Conservation (phyloP, 352 stramenopile species). For the Globisporangium spinosum region DNA sequence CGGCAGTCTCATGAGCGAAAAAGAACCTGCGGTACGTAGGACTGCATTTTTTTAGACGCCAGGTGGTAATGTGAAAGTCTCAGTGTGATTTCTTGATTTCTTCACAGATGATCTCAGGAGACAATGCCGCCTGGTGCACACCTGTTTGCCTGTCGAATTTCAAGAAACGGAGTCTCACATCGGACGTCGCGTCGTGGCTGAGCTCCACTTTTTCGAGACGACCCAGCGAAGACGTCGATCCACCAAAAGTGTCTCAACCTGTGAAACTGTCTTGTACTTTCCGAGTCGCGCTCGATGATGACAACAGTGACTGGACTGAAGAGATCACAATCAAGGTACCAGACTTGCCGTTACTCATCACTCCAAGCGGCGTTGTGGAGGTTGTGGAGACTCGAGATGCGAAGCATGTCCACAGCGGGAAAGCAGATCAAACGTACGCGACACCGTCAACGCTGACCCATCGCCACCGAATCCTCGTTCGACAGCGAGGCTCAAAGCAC, state of each 20-base stretch:
- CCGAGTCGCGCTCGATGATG: constrained; percentile 27
- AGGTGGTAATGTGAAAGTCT: background rate
- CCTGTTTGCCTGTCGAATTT: constrained; percentile 40
- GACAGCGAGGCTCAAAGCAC: constrained; percentile 39
- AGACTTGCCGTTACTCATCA: constrained; percentile 34
- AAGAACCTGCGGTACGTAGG: constrained; percentile 8
- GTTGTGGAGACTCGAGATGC: constrained; percentile 18
- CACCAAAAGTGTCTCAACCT: constrained; percentile 26
- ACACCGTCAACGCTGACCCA: constrained; percentile 38
- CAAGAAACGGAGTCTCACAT: constrained; percentile 47
- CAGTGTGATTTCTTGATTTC: background rate
- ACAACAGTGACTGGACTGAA: constrained; percentile 46
- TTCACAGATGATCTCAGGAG: constrained; percentile 25
- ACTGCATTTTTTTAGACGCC: background rate
- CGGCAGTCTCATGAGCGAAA: constrained; percentile 8
- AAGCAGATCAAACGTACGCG: constrained; percentile 33
- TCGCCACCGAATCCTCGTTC: constrained; percentile 58
- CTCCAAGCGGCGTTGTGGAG: constrained; percentile 25
- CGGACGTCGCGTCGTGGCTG: constrained; percentile 51
- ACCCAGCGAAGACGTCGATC: constrained; percentile 31
- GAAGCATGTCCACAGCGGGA: constrained; percentile 15
- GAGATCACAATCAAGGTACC: constrained; percentile 41
- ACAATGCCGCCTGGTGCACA: constrained; percentile 36
- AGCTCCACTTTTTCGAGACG: constrained; percentile 41
- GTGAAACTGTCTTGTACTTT: constrained; percentile 52